Percentiles rank a stretch among this genome's conserved stretches.
Evolutionary conservation across 2,329 filamentous ascomycete species (phyloP).

Genomic region (Magnaporthiopsis rhizophila): DNA sequence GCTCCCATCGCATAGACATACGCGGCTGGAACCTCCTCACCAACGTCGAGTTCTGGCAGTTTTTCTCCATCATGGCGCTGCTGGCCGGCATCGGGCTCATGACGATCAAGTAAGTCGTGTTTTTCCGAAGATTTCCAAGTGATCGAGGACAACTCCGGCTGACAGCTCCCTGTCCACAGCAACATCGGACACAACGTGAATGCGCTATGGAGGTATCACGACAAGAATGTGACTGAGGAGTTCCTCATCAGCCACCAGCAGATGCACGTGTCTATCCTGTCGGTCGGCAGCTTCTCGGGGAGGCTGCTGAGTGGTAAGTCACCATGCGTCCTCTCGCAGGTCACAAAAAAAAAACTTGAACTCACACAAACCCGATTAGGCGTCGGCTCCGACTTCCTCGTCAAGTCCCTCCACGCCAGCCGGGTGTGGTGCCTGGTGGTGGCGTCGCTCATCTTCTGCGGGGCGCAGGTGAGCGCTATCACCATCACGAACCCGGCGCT

Average conservation of each 20-base stretch:
- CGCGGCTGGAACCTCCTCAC: conserved; percentile 70
- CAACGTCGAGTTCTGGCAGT: conserved; percentile 78
- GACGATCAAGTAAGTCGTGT: conserved; percentile 82
- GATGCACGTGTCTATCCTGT: conserved; percentile 91
- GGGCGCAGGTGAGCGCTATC: conserved; percentile 71
- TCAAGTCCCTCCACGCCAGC: conserved; percentile 70
- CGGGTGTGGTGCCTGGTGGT: conserved; percentile 86
- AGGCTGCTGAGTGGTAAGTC: conserved; percentile 63
- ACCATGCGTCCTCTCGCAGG: no score
- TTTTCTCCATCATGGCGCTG: conserved; percentile 82
- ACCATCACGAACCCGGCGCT: conserved; percentile 68
- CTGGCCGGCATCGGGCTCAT: conserved; percentile 89
- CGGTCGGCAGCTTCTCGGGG: conserved; percentile 76
- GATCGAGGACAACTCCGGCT: not conserved
- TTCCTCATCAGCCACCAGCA: conserved; percentile 78
- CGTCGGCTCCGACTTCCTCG: conserved; percentile 83
- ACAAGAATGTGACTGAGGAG: conserved; percentile 60
- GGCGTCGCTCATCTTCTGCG: conserved; percentile 67
- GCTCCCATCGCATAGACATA: conserved; percentile 81
- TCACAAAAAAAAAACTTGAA: not conserved
- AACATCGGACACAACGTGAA: conserved; percentile 91
- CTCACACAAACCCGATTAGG: conserved; percentile 36
- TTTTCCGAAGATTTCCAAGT: not conserved
- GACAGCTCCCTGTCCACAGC: conserved; percentile 33
- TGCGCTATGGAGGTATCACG: conserved; percentile 81